Evolutionary conservation across 2,329 filamentous ascomycete species (phyloP), one percentile per base, ranked within the genome.

Genomic region (Alternaria brassicae): DNA sequence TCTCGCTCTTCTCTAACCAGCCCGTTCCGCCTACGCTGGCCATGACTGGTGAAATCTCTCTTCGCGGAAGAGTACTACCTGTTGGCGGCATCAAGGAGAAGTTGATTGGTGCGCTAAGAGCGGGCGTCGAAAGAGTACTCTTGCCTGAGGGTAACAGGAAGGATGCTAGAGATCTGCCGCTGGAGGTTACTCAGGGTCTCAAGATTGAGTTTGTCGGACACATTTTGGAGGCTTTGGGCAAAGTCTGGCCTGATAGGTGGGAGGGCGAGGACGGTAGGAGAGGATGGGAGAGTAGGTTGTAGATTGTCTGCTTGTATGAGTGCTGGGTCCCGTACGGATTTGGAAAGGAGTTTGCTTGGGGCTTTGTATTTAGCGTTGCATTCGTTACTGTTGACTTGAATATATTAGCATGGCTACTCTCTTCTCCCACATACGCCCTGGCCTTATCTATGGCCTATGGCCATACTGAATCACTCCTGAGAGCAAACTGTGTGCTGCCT

Each of bases 81-180:
- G 95, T 99, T 34, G 95, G 95, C 53, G 95, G 95, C 17, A 98
- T 99, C 81, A 97, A 98, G 81, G 94, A 99, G 86, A 99, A 99
- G 79, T 84, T 98, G 53, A 98, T 99, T 74, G 95, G 95, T 21
- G 95, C 95, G 8, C 83, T 96, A 74, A 86, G 94, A 55, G 95
- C 95, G 2, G 95, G 95, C 27, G 94, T 99, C 62, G 96, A 97
- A 84, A 94, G 92, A 30, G 94, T 99, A 7, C 78, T 99, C 60
- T 82, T 99, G 7, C 95, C 95, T 3, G 86, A 89, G 30, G 90
- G 91, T 68, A 99, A 99, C 77, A 86, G 89, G 64, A 98, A 98
- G 80, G 95, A 99, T 75, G 90, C 91, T 58, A 91, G 91, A 78
- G 94, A 98, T 79, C 83, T 98, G 55, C 95, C 95, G 0, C 85